Conservation (phyloP, 1,284 basidiomycete genomes). For the Leccinum pachyderme region DNA sequence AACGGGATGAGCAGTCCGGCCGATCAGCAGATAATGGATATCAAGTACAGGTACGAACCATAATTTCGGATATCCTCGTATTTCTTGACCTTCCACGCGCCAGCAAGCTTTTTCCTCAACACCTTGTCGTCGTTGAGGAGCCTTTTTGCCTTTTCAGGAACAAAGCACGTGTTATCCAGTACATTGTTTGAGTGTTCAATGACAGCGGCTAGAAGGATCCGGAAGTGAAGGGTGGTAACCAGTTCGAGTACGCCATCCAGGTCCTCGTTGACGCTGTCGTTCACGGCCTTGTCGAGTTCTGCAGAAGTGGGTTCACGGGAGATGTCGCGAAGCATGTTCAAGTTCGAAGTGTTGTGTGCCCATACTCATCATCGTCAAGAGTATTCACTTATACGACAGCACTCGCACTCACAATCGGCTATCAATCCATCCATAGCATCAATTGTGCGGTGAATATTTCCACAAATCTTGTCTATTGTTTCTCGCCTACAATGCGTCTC, state of each 20-base stretch:
- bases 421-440: not conserved
- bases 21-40: not conserved
- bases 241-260: not conserved
- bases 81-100: not conserved
- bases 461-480: not conserved
- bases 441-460: not conserved
- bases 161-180: not conserved
- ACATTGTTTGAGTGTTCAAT: not conserved
- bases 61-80: not conserved
- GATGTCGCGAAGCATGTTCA: not conserved
- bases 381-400: not conserved
- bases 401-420: not conserved
- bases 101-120: not conserved
- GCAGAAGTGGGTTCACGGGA: not conserved
- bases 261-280: not conserved
- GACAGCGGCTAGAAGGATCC: not conserved
- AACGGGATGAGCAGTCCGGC: not conserved
- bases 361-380: not conserved
- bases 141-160: not conserved
- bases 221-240: accelerated
- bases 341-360: not conserved
- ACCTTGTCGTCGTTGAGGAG: not conserved
- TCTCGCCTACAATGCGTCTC: not conserved
- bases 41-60: not conserved
- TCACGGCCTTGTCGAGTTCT: not conserved